Evolutionary conservation across 345 rosid genomes (phyloP), one percentile per base, ranked within the genome.

Genomic region (Lepidium aucheri): DNA sequence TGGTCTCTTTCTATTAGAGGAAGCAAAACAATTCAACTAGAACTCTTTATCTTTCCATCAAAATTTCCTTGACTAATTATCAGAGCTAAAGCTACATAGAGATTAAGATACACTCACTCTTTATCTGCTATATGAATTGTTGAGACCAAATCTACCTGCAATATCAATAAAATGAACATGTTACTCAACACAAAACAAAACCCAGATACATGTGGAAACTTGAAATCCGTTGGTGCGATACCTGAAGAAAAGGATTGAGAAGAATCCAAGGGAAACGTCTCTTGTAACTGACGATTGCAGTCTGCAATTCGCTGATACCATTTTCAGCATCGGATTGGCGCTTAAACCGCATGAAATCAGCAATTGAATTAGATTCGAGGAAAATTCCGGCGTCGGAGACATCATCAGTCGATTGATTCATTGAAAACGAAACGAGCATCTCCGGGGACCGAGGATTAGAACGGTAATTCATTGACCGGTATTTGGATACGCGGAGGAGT

Each of bases 101-200:
- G 40, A 26, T 8, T 28, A 35, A 57, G 3, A 18, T 16, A 53
- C 34, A 54, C 88, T 54, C 84, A 90, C 95, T 85, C 91, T 83
- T 86, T 84, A 75, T 94, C 97, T 2, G 91, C 99, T 53, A 90
- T 86, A 73, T 94, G 99, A 77, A 94, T 85, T 1, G 97, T 83
- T 17, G 97, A 94, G 40, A 90, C 91, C 82, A 90, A 88, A 86
- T 94, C 96, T 67, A 90, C 92, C 99, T 94, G 77, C 72, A 58
- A 40, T n/a, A 28, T 5, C 32, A 28, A 28, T 28, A 6, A 28
- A 28, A 6, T 6, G 32, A 28, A 28, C 32, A 28, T 28, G 32
- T 28, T 28, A 28, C 7, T 28, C 7, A 28, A 28, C 32, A 28
- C 22, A 28, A 28, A 28, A 3, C 2, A 26, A 26, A 5, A 5